Evolutionary conservation across 1,284 basidiomycete genomes (phyloP).

Genomic region (Golubevia sp.): DNA sequence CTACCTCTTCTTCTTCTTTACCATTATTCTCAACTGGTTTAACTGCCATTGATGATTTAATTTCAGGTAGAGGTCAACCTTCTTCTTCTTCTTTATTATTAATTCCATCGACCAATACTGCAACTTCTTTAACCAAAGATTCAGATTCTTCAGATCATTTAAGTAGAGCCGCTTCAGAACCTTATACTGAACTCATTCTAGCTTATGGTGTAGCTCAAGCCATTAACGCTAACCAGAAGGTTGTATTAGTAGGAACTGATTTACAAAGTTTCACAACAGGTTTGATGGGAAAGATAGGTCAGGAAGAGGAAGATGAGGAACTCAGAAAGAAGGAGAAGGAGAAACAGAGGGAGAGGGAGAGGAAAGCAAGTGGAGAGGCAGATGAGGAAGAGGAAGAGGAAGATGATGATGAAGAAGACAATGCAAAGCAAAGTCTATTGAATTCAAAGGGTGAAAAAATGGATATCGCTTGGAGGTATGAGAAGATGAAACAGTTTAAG

Average conservation of each 20-base stretch:
- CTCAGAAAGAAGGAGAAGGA: too few species aligned
- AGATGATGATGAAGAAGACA: too few species aligned
- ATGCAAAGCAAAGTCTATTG: too few species aligned
- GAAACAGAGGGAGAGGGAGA: too few species aligned
- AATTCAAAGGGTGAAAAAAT: constrained; percentile 14
- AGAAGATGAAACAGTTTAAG: constrained; percentile 31
- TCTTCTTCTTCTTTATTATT: constrained; percentile 34
- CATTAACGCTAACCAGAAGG: constrained; percentile 27
- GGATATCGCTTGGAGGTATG: constrained; percentile 53
- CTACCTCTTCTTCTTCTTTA: constrained; percentile 15
- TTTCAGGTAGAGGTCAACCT: constrained; percentile 44
- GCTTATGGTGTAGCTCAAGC: constrained; percentile 44
- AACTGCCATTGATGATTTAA: constrained; percentile 43
- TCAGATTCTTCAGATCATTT: constrained; percentile 23
- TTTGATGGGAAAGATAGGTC: neutral
- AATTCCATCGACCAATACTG: constrained; percentile 32
- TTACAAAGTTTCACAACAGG: constrained; percentile 11
- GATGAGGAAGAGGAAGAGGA: too few species aligned
- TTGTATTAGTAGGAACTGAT: constrained; percentile 25
- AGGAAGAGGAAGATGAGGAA: too few species aligned
- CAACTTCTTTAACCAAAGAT: constrained; percentile 23
- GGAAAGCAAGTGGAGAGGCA: too few species aligned
- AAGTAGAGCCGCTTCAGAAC: constrained; percentile 29
- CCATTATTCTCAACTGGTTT: constrained; percentile 51
- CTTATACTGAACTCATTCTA: constrained; percentile 44